phyloP scores from a whole-genome alignment of 176 grass and related monocot genomes.

The Eragrostis nindensis region DNA sequence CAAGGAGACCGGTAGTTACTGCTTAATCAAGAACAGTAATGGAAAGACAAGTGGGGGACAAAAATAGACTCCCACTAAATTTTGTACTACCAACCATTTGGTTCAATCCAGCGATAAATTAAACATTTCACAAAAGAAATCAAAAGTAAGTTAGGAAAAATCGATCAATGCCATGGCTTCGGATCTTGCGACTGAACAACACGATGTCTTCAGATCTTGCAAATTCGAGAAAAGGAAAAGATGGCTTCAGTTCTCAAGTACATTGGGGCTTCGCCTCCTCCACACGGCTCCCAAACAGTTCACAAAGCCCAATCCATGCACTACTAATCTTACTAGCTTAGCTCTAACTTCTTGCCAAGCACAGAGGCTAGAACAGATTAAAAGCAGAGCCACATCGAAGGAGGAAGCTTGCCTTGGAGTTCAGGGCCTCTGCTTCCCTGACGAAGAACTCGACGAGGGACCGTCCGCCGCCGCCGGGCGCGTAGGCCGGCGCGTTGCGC shows the following conservation, averaged over 20 bases:
- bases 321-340: not conserved
- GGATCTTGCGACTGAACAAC: too few species aligned
- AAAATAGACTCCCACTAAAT: not conserved
- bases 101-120: not conserved
- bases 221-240: too few species aligned
- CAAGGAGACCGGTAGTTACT: too few species aligned
- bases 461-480: conserved; percentile 20
- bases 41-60: too few species aligned
- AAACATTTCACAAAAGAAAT: not conserved
- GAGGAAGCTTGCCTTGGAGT: conserved; percentile 60
- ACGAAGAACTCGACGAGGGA: conserved; percentile 73
- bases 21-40: too few species aligned
- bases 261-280: not conserved
- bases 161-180: too few species aligned
- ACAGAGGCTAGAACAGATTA: not conserved
- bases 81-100: not conserved
- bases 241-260: too few species aligned
- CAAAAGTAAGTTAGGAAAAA: too few species aligned
- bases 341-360: not conserved
- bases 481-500: conserved; percentile 68
- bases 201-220: too few species aligned
- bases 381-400: not conserved
- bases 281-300: too few species aligned
- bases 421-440: conserved; percentile 61
- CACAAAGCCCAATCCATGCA: not conserved